phyloP scores from a whole-genome alignment of 2,329 filamentous ascomycete species.

The Xylaria sp. region DNA sequence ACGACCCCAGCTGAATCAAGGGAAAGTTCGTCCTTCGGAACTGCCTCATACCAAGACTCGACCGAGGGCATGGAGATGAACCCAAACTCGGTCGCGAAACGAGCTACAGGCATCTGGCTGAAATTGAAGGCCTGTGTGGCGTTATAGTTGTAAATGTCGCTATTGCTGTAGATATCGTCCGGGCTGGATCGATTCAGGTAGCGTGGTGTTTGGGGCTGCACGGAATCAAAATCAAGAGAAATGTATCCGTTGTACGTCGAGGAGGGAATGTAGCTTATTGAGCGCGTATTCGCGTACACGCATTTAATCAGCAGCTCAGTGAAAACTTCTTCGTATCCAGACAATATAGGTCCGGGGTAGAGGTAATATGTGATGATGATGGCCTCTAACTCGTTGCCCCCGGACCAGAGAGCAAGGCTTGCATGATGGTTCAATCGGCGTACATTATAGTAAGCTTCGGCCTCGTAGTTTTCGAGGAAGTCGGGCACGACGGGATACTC shows the following conservation, averaged over 20 bases:
- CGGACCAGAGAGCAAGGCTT: slow-evolving; percentile 63
- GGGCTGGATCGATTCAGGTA: slow-evolving; percentile 62
- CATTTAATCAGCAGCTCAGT: slow-evolving; percentile 63
- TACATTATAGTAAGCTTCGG: slow-evolving; percentile 68
- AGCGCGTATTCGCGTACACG: slow-evolving; percentile 66
- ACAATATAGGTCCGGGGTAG: slow-evolving; percentile 52
- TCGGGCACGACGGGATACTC: slow-evolving; percentile 64
- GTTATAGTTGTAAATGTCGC: slow-evolving; percentile 69
- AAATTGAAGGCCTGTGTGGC: slow-evolving; percentile 62
- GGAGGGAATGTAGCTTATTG: slow-evolving; percentile 69
- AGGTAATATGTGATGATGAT: slow-evolving; percentile 58
- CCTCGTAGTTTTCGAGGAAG: slow-evolving; percentile 65
- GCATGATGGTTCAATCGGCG: slow-evolving; percentile 62
- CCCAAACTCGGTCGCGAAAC: slow-evolving; percentile 72
- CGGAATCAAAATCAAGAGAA: slow-evolving; percentile 61
- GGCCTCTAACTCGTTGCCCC: slow-evolving; percentile 69
- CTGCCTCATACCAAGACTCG: slow-evolving; percentile 65
- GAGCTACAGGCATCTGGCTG: slow-evolving; percentile 64
- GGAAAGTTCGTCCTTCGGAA: slow-evolving; percentile 60
- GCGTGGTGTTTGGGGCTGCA: slow-evolving; percentile 63
- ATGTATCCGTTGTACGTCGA: slow-evolving; percentile 55
- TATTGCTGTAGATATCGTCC: slow-evolving; percentile 68
- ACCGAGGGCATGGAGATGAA: slow-evolving; percentile 71
- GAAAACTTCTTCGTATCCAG: slow-evolving; percentile 68
- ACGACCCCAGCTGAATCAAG: slow-evolving; percentile 67